Evolutionary conservation across 148 eudicot species (phyloP), one percentile per base, ranked within the genome.

Genomic region (Nepenthes mirabilis): DNA sequence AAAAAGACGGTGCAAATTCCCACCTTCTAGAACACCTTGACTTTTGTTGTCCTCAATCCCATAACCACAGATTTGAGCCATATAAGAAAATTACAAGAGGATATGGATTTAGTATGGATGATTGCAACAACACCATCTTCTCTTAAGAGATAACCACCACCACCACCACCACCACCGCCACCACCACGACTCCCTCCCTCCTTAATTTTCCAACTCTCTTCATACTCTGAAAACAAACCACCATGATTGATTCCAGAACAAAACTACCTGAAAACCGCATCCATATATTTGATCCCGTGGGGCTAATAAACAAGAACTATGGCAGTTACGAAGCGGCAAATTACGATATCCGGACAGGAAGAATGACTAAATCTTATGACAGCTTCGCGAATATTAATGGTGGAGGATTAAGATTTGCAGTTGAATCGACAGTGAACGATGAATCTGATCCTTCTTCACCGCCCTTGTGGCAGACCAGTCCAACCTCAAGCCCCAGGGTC

Each of bases 371-470:
- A 58, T 56, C 70, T 37, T 60, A 68, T 33, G 75, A 69, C 11
- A 74, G 65, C 50, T 52, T 60, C 36, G 53, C 36, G 54, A 65
- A 49, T 37, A 40, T 14, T 1, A 23, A 23, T 23, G 82, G 75
- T 43, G 68, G 61, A 6, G 56, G 47, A 32, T 8, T 85, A n/a
- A 78, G 82, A 56, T 73, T 79, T 23, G 57, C 62, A n/a, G 59
- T 77, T 1, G 76, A 70, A 6, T 5, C 37, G 9, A 54, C n/a
- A 14, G 59, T 8, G 6, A 69, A 47, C 1, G 86, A 80, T 35
- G 80, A 83, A 1, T 76, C 82, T 0, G 80, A 72, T 56, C 66
- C 14, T 14, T 72, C 71, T 6, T 79, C 96, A 36, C 96, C 96
- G 5, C 93, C 87, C 33, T 47, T 89, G 54, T 86, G 96, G 96